Evolutionary conservation across 192 early-diverging fungal species (phyloP).

Genomic region (Diversispora eburnea): DNA sequence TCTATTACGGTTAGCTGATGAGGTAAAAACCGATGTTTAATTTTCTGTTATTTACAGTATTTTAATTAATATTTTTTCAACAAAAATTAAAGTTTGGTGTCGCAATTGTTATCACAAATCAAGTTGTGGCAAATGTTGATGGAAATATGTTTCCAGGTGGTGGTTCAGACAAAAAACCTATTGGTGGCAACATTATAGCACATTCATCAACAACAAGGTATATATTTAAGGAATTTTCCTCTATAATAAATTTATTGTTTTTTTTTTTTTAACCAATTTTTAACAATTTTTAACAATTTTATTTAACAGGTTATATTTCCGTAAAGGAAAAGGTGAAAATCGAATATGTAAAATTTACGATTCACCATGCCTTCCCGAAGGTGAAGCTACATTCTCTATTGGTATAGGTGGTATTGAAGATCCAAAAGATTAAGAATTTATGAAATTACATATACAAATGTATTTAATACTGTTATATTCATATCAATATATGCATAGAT

Average conservation of each 20-base stretch:
- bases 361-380: slow-evolving; percentile 89
- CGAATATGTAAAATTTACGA: slow-evolving; percentile 97
- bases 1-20: slow-evolving; percentile 85
- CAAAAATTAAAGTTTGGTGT: slow-evolving; percentile 72
- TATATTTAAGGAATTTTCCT: not conserved
- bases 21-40: slow-evolving; percentile 45
- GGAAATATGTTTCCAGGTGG: slow-evolving; percentile 81
- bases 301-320: slow-evolving; percentile 67
- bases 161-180: slow-evolving; percentile 87
- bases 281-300: slow-evolving; percentile 3
- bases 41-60: not conserved
- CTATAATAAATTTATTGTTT: not conserved
- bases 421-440: slow-evolving; percentile 39
- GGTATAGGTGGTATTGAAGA: slow-evolving; percentile 85
- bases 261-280: slow-evolving; percentile 3
- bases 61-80: not conserved
- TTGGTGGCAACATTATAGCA: slow-evolving; percentile 97
- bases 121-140: slow-evolving; percentile 94
- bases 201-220: slow-evolving; percentile 96
- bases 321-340: slow-evolving; percentile 88
- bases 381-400: slow-evolving; percentile 92
- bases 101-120: slow-evolving; percentile 96
- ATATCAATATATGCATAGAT: no score
- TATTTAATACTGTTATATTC: no score
- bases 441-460: not conserved